These are phyloP conservation scores for Brassica cretica DNA, from an alignment of 345 rosid genomes.

Conservation along the genomic window DNA sequence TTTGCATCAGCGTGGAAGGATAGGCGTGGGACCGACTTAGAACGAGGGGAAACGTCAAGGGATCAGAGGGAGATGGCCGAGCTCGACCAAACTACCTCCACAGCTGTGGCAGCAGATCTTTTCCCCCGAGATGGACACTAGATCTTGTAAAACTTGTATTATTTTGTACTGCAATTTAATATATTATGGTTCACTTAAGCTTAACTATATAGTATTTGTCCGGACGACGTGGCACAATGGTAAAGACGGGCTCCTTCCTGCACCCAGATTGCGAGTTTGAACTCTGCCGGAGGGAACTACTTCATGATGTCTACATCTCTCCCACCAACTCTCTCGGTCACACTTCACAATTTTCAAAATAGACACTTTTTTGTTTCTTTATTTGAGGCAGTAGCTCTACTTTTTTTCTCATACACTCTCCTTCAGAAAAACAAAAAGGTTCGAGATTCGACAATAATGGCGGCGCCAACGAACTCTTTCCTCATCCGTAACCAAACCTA, in stretches of 20 bases:
- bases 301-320: too few species aligned
- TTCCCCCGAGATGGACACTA: background rate
- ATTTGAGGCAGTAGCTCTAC: too few species aligned
- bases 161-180: background rate
- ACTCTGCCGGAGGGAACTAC: too few species aligned
- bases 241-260: too few species aligned
- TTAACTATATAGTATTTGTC: too few species aligned
- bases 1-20: background rate
- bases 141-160: background rate
- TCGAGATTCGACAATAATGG: conserved; percentile 32
- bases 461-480: conserved; percentile 45
- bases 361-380: too few species aligned
- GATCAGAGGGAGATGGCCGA: background rate
- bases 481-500: conserved; percentile 44
- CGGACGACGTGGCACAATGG: too few species aligned
- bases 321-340: too few species aligned
- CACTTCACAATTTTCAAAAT: too few species aligned
- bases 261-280: too few species aligned
- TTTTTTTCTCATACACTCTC: too few species aligned
- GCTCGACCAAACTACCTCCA: background rate
- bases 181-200: background rate
- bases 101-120: background rate
- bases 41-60: background rate
- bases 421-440: too few species aligned
- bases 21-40: background rate